Base-by-base conservation (phyloP, 2,329 filamentous ascomycete genomes). In the Fusarium longipes region DNA sequence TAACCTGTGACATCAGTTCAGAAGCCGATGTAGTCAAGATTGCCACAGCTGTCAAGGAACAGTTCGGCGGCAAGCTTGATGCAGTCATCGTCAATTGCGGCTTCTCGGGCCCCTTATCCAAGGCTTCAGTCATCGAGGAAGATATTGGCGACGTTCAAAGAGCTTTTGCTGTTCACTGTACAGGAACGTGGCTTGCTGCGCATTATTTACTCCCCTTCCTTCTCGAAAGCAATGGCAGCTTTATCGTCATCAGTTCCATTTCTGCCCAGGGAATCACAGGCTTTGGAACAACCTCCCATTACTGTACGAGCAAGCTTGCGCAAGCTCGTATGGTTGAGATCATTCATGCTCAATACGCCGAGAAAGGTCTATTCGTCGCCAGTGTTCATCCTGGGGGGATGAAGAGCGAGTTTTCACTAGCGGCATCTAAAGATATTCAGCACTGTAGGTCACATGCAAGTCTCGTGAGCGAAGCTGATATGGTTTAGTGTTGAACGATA, bases 251-350 rank as follows among this genome's bases (percentile, higher is more conserved):
- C 3, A 62, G 57, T 14, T 55, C 58, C 1, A 42, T 55, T 3
- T 61, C 58, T 0, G 57, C 58, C 3, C 57, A 36, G 8, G 4
- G 33, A 4, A 32, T 62, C 4, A 55, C 2, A 4, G 58, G 58
- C 1, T 62, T 62, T n/a, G 57, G 58, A 7, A 55, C 58, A 8
- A 62, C 58, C 2, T 62, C 58, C 1, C 58, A 62, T 2, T 62
- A 62, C 7, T 62, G 58, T 2, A 17, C 47, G 4, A 62, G 58
- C 4, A 62, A 62, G 5, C n/a, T 62, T 8, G 58, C 57, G 1
- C 58, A 62, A 27, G 39, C 40, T 10, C 47, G 58, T 1, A 47
- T 62, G 24, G 18, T 62, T 3, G 58, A 62, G 3, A 47, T 62
- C 0, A 1, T 62, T 0, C 57, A 62, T 12, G 47, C 47, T 0